phyloP scores from a whole-genome alignment of 208 protist genomes.

The Naegleria fowleri region DNA sequence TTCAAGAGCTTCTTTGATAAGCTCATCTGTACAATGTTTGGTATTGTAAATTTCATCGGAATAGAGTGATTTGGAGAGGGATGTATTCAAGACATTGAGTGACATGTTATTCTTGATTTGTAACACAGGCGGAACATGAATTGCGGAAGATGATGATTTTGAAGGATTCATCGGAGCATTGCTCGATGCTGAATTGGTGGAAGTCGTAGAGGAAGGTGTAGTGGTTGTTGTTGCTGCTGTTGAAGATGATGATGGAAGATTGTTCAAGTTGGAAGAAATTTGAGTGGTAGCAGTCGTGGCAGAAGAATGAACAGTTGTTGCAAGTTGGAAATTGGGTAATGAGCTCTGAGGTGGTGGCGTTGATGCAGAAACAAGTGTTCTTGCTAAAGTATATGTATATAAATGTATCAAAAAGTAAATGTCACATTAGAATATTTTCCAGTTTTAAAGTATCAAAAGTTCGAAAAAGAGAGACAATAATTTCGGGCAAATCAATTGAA shows the following conservation, averaged over 20 bases:
- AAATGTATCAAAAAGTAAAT: no score
- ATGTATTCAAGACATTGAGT: not conserved
- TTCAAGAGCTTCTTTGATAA: conserved; percentile 64
- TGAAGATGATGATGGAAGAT: not conserved
- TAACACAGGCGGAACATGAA: not conserved
- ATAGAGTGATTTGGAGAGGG: not conserved
- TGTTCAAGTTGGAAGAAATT: not conserved
- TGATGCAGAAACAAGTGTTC: no score
- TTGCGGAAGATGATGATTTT: not conserved
- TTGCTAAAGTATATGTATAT: no score
- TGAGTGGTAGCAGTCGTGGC: no score
- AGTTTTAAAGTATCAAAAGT: no score
- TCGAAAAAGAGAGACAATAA: no score
- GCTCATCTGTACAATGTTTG: conserved; percentile 44
- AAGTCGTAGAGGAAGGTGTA: not conserved
- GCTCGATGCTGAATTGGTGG: no score
- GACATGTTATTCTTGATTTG: not conserved
- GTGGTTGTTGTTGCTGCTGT: not conserved
- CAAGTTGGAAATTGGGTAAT: no score
- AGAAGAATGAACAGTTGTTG: no score
- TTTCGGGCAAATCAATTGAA: no score
- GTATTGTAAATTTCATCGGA: not conserved
- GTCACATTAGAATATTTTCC: no score
- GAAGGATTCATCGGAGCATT: not conserved
- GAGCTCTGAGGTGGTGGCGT: no score